These are phyloP conservation scores for Huiozyma naganishii DNA, from an alignment of 805 yeast species.

Conservation along the genomic window DNA sequence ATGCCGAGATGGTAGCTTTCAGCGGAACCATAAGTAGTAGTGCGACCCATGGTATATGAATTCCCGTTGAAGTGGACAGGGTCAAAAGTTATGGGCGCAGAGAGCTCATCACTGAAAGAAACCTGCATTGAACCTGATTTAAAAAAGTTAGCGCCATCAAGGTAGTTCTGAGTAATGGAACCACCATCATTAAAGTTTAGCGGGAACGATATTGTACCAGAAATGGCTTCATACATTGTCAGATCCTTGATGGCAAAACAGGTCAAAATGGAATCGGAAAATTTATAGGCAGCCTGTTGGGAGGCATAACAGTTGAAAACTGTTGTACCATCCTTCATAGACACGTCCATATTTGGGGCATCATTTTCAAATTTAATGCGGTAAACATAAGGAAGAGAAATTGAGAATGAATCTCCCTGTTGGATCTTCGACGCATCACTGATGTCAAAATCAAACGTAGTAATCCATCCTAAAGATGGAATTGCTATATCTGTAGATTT, in stretches of 20 bases:
- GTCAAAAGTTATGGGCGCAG: slow-evolving; percentile 23
- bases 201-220: slow-evolving; percentile 24
- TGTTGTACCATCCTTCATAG: slow-evolving; percentile 16
- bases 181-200: slow-evolving; percentile 30
- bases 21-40: slow-evolving; percentile 25
- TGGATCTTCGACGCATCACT: slow-evolving; percentile 10
- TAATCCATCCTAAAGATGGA: slow-evolving; percentile 29
- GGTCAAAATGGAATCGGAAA: slow-evolving; percentile 20
- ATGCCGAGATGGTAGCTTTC: slow-evolving; percentile 29
- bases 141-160: slow-evolving; percentile 24
- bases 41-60: slow-evolving; percentile 19
- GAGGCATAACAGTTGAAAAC: slow-evolving; percentile 25
- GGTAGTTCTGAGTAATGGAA: slow-evolving; percentile 13
- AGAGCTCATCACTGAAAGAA: slow-evolving; percentile 16
- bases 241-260: slow-evolving; percentile 21
- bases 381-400: slow-evolving; percentile 26
- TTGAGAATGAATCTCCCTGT: slow-evolving; percentile 20
- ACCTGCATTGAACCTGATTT: slow-evolving; percentile 22
- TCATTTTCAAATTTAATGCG: slow-evolving; percentile 26
- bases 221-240: slow-evolving; percentile 10
- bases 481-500: not conserved
- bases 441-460: slow-evolving; percentile 21
- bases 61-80: slow-evolving; percentile 8
- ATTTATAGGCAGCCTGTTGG: slow-evolving; percentile 28
- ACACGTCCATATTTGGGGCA: slow-evolving; percentile 10